phyloP scores from a whole-genome alignment of 495 filamentous ascomycete species.

The Aspergillus mulundensis region DNA sequence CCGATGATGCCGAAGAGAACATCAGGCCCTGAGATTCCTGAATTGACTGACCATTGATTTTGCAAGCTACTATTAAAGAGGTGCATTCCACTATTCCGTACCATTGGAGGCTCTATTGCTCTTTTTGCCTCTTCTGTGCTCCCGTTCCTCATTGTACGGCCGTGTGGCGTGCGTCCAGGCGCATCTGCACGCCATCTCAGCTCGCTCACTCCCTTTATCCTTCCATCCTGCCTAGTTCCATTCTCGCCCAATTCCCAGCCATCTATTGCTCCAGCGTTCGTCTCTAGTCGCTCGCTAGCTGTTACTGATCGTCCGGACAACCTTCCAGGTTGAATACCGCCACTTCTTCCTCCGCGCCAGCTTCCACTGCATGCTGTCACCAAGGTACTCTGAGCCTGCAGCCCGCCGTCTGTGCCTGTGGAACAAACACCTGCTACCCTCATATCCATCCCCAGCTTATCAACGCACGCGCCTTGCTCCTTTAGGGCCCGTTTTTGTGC shows the following conservation, averaged over 20 bases:
- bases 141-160: not conserved
- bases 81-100: slow-evolving; percentile 1
- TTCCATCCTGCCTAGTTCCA: not conserved
- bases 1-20: not conserved
- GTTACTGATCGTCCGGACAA: slow-evolving; percentile 2
- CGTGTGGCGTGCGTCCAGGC: not conserved
- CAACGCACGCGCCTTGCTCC: slow-evolving; percentile 16
- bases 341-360: not conserved
- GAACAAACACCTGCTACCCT: slow-evolving; percentile 22
- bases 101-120: slow-evolving; percentile 5
- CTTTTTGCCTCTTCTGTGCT: slow-evolving; percentile 2
- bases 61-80: not conserved
- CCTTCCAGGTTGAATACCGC: slow-evolving; percentile 5
- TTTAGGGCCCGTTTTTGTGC: slow-evolving; percentile 13
- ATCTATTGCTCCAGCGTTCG: not conserved
- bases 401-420: slow-evolving; percentile 27
- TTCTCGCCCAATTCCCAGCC: not conserved
- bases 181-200: not conserved
- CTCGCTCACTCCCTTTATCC: slow-evolving; percentile 1
- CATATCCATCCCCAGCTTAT: slow-evolving; percentile 21
- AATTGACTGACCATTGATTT: not conserved
- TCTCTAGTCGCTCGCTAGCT: not conserved
- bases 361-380: slow-evolving; percentile 23
- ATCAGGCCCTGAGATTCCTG: not conserved
- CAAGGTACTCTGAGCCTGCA: slow-evolving; percentile 37